These are phyloP conservation scores for Cercospora zeae-maydis DNA, from an alignment of 2,329 filamentous ascomycete species.

Conservation along the genomic window DNA sequence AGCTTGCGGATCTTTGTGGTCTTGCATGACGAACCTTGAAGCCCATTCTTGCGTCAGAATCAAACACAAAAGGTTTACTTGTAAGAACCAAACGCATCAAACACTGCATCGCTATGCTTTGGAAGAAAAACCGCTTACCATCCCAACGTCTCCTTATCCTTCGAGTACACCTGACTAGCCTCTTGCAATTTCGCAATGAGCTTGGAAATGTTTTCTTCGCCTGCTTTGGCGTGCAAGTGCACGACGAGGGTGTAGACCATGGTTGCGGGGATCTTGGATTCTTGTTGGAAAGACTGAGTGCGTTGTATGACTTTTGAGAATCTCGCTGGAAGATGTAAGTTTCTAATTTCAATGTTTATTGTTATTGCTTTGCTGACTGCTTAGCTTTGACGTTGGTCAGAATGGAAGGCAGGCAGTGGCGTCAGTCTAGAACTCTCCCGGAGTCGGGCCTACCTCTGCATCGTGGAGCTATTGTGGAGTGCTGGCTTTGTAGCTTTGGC, in stretches of 20 bases:
- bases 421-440: constrained; percentile 11
- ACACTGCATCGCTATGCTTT: no score
- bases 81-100: no score
- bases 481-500: neutral
- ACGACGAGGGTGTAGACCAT: constrained; percentile 62
- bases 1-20: constrained; percentile 61
- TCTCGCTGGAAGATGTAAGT: neutral
- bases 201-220: constrained; percentile 61
- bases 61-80: neutral
- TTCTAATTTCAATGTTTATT: neutral
- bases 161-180: constrained; percentile 67
- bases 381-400: neutral
- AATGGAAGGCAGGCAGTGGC: neutral
- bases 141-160: constrained; percentile 62
- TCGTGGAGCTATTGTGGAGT: constrained; percentile 10
- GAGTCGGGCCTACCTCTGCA: constrained; percentile 11
- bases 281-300: neutral
- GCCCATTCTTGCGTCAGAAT: no score
- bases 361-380: neutral
- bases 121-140: no score
- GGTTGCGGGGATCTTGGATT: constrained; percentile 14
- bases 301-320: neutral
- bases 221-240: constrained; percentile 66
- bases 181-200: constrained; percentile 70
- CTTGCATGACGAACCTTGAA: constrained; percentile 73